Evolutionary conservation across 2,329 filamentous ascomycete genomes (phyloP).

Genomic region (Stagonosporopsis vannaccii): DNA sequence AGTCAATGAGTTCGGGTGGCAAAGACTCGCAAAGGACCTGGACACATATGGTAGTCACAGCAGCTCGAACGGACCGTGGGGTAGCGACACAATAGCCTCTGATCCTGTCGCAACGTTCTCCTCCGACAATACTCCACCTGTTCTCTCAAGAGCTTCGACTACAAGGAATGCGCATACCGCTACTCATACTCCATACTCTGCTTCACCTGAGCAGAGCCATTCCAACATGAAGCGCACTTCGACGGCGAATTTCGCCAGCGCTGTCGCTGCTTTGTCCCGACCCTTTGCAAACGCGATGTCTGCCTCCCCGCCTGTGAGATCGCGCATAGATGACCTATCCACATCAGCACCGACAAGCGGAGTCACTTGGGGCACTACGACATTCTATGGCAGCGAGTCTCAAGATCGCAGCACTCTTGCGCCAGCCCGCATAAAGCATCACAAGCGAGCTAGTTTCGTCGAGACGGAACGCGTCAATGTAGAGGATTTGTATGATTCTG

Average conservation of each 20-base stretch:
- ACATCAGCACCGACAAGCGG: conserved; percentile 52
- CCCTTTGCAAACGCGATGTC: conserved; percentile 49
- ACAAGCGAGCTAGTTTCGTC: conserved; percentile 49
- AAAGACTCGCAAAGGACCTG: conserved; percentile 38
- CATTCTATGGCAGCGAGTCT: conserved; percentile 48
- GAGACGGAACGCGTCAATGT: conserved; percentile 41
- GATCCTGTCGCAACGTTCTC: conserved; percentile 61
- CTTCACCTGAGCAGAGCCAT: conserved; percentile 51
- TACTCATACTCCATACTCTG: conserved; percentile 52
- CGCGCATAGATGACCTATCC: conserved; percentile 49
- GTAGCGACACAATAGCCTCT: conserved; percentile 48
- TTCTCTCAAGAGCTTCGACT: conserved; percentile 50
- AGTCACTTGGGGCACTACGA: conserved; percentile 58
- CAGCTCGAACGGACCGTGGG: conserved; percentile 61
- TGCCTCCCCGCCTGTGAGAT: conserved; percentile 49
- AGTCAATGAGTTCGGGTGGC: conserved; percentile 41
- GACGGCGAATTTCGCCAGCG: conserved; percentile 50
- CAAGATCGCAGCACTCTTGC: conserved; percentile 36
- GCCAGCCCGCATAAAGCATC: conserved; percentile 44
- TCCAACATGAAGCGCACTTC: conserved; percentile 41
- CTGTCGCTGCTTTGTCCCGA: conserved; percentile 50
- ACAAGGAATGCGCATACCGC: conserved; percentile 45
- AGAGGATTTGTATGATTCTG: conserved; percentile 43
- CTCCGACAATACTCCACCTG: conserved; percentile 61
- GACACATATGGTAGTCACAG: conserved; percentile 57